Evolutionary conservation across 2,329 filamentous ascomycete species (phyloP).

Genomic region (Metarhizium brunneum): DNA sequence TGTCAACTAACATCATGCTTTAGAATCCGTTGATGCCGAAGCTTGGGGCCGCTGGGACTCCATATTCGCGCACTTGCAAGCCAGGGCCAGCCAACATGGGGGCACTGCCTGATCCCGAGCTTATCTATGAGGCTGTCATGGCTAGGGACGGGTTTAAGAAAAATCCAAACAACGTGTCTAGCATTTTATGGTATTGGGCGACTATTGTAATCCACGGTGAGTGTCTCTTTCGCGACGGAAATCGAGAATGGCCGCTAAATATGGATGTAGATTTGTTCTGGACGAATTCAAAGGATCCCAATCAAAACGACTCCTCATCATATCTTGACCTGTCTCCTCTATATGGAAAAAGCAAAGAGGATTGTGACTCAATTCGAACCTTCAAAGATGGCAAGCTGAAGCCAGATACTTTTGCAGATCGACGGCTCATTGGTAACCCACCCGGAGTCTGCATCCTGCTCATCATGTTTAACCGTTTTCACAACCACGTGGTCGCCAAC

Average conservation of each 20-base stretch:
- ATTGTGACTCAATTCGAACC: conserved; percentile 58
- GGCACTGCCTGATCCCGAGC: conserved; percentile 56
- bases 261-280: conserved; percentile 51
- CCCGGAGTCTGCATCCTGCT: conserved; percentile 63
- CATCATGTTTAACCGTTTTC: conserved; percentile 76
- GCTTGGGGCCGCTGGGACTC: conserved; percentile 57
- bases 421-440: conserved; percentile 60
- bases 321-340: conserved; percentile 65
- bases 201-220: conserved; percentile 63
- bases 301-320: conserved; percentile 56
- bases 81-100: conserved; percentile 50
- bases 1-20: neutral
- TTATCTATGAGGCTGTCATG: conserved; percentile 56
- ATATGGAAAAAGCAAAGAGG: conserved; percentile 59
- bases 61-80: conserved; percentile 56
- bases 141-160: conserved; percentile 37
- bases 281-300: conserved; percentile 53
- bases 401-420: conserved; percentile 62
- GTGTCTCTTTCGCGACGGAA: conserved; percentile 2
- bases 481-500: conserved; percentile 76
- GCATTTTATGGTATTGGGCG: conserved; percentile 63
- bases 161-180: conserved; percentile 65
- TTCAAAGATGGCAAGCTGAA: conserved; percentile 65
- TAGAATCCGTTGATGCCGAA: conserved; percentile 56
- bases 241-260: neutral